These are phyloP conservation scores for Leishmania major DNA, from an alignment of 208 protist genomes.

Conservation along the genomic window DNA sequence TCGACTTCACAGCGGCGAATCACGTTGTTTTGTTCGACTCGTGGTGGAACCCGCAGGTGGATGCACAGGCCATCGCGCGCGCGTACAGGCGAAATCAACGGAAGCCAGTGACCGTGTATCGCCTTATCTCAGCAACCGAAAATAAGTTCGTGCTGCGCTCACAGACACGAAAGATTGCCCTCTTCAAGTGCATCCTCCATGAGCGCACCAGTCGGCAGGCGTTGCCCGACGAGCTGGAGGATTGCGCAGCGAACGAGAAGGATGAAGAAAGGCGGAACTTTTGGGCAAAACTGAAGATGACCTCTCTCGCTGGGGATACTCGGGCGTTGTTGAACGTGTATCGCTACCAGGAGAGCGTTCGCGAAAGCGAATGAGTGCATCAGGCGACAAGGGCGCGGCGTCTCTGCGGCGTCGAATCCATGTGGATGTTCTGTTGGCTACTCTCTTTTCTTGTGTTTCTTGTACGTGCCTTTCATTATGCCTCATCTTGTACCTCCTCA, in stretches of 20 bases:
- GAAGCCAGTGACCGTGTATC: conserved; percentile 96
- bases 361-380: conserved; percentile 14
- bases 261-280: conserved; percentile 53
- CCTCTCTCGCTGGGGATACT: conserved; percentile 42
- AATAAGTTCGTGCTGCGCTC: conserved; percentile 57
- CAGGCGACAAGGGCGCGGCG: background rate
- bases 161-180: conserved; percentile 77
- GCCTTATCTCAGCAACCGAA: conserved; percentile 80
- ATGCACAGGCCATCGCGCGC: conserved; percentile 95
- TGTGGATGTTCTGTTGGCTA: no score
- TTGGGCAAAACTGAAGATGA: conserved; percentile 63
- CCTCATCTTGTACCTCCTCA: background rate
- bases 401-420: background rate
- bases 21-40: conserved; percentile 98
- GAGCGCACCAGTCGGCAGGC: conserved; percentile 61
- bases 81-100: conserved; percentile 98
- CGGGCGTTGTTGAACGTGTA: conserved; percentile 56
- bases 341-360: conserved; percentile 50
- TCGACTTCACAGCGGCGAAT: conserved; percentile 98
- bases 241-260: conserved; percentile 59
- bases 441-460: no score
- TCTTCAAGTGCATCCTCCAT: conserved; percentile 83
- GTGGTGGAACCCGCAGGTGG: conserved; percentile 99
- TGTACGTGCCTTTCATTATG: background rate
- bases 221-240: conserved; percentile 48